Conservation (phyloP, 2,329 filamentous ascomycete species). For the Fusarium mexicanum region DNA sequence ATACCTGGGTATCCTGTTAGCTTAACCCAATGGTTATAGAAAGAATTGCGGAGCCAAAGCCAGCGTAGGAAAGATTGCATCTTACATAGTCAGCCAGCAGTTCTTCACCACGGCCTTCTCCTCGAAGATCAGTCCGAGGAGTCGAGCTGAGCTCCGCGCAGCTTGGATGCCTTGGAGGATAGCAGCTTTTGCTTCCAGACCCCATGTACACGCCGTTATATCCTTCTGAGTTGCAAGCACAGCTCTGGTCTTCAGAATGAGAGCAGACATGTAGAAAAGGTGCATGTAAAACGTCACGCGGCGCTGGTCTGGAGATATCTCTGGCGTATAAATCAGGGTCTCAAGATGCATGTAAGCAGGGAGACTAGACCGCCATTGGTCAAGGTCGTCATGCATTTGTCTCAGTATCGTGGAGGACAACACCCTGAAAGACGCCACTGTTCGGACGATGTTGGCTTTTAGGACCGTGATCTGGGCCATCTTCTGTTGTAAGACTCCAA, state of each 20-base stretch:
- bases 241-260: neutral
- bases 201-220: neutral
- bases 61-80: too few species aligned
- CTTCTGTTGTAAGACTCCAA: neutral
- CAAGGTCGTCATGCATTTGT: neutral
- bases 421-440: neutral
- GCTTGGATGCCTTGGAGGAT: neutral
- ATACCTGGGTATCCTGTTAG: neutral
- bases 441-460: neutral
- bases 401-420: accelerated
- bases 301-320: neutral
- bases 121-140: accelerated
- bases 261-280: neutral
- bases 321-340: accelerated
- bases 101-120: neutral
- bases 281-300: neutral
- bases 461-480: neutral
- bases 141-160: neutral
- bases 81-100: neutral
- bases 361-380: neutral
- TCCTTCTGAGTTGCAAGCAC: neutral
- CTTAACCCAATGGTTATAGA: too few species aligned
- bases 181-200: accelerated
- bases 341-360: neutral
- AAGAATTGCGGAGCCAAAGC: too few species aligned